A percentile compares a stretch with the other conserved stretches of the same genome.
Evolutionary conservation across 73 alveolate genomes (phyloP).

Genomic region (Paramecium octaurelia): DNA sequence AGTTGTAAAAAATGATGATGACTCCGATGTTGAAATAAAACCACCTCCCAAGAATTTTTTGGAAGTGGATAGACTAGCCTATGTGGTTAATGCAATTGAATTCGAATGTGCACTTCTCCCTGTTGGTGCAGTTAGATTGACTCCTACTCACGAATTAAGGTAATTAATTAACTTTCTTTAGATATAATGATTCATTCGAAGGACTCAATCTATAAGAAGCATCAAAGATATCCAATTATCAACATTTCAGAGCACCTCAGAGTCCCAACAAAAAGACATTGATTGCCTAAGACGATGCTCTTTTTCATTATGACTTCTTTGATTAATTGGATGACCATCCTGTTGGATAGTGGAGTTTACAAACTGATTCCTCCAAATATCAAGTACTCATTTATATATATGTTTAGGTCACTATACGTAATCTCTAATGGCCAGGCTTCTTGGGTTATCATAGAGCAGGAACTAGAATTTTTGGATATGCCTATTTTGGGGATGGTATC

Average conservation of each 20-base stretch:
- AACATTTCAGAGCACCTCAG: slow-evolving; percentile 86
- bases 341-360: slow-evolving; percentile 82
- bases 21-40: slow-evolving; percentile 77
- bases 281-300: slow-evolving; percentile 91
- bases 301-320: slow-evolving; percentile 76
- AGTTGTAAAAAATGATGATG: slow-evolving; percentile 67
- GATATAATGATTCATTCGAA: slow-evolving; percentile 83
- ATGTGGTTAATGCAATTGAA: slow-evolving; percentile 84
- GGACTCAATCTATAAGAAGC: slow-evolving; percentile 70
- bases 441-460: slow-evolving; percentile 86
- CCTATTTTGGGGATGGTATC: slow-evolving; percentile 93
- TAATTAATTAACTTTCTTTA: background rate
- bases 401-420: slow-evolving; percentile 65
- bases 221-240: slow-evolving; percentile 52
- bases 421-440: slow-evolving; percentile 93
- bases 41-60: slow-evolving; percentile 82
- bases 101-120: slow-evolving; percentile 82
- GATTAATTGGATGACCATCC: slow-evolving; percentile 81
- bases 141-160: slow-evolving; percentile 83
- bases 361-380: slow-evolving; percentile 75
- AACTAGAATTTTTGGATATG: slow-evolving; percentile 82
- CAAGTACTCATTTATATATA: background rate
- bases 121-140: slow-evolving; percentile 76
- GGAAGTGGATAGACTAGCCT: slow-evolving; percentile 83
- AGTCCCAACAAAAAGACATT: slow-evolving; percentile 69